Evolutionary conservation across 1,284 basidiomycete genomes (phyloP), one percentile per base, ranked within the genome.

Genomic region (Fistulinella staudtii): DNA sequence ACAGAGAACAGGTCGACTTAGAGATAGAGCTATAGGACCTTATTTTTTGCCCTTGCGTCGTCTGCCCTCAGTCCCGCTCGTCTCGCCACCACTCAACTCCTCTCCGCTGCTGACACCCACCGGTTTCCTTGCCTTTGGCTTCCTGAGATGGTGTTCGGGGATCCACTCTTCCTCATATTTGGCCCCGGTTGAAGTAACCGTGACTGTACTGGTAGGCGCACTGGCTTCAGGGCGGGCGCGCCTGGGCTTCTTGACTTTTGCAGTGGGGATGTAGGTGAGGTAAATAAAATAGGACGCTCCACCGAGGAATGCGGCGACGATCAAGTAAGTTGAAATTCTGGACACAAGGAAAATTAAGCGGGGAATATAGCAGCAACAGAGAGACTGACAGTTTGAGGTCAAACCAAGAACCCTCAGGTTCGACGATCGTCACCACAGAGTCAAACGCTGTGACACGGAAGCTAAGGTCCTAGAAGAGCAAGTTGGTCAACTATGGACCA

Each of bases 141-240:
- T 86, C 70, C 80, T 85, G 52, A 92, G 69, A 57, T 93, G 89
- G 56, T 90, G 85, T 54, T 83, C 85, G 14, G 91, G 91, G 57
- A 94, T 93, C 91, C 91, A 94, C 58, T 93, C 90, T 61, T 93
- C 89, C 58, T 91, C 81, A 56, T 93, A 93, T 40, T 80, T 83
- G 46, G 80, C 79, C 5, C 83, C 77, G 17, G 82, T 80, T 21
- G 82, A 78, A 27, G 82, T 82, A 42, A 79, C 80, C n/a, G 82
- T 82, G 33, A 78, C 76, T 5, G 76, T 67, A 35, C 75, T 73
- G 25, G 76, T 73, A n/a, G 83, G 77, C 9, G 79, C 70, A 47
- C 78, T 80, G 47, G 79, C 70, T 8, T 69, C 55, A 6, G 61
- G 47, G 39, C 52, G 72, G 50, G 39, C 61, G 43, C 55, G 64